phyloP scores from a whole-genome alignment of 768 basidiomycete genomes.

The Tricholoma saponaceum region DNA sequence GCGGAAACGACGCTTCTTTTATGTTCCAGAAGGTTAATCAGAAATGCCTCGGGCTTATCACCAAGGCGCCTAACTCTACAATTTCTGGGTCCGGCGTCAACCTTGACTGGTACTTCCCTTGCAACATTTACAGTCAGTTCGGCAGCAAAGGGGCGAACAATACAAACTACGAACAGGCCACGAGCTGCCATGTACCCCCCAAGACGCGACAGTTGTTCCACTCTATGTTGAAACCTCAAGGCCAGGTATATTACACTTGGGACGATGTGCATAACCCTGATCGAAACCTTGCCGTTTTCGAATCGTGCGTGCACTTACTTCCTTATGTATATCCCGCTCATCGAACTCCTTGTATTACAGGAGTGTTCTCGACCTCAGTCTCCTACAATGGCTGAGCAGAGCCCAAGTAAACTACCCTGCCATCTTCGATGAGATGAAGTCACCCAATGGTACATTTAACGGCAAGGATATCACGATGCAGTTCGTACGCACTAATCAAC shows the following conservation, averaged over 20 bases:
- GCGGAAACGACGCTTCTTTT: conserved; percentile 89
- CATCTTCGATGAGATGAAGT: conserved; percentile 76
- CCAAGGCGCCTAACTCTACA: conserved; percentile 60
- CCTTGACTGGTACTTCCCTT: conserved; percentile 97
- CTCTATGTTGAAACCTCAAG: conserved; percentile 45
- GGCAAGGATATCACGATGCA: conserved; percentile 87
- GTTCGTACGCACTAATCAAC: conserved; percentile 69
- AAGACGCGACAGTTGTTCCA: conserved; percentile 50
- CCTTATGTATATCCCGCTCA: not conserved
- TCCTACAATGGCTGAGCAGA: conserved; percentile 80
- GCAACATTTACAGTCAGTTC: conserved; percentile 82
- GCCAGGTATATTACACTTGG: conserved; percentile 95
- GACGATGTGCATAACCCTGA: conserved; percentile 63
- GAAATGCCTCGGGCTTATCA: conserved; percentile 76
- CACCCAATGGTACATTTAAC: conserved; percentile 66
- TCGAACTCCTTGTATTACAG: conserved; percentile 35
- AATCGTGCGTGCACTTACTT: conserved; percentile 60
- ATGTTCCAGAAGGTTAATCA: conserved; percentile 91
- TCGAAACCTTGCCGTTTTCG: conserved; percentile 90
- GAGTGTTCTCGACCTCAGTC: conserved; percentile 80
- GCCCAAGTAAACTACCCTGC: conserved; percentile 80
- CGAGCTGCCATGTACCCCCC: conserved; percentile 69
- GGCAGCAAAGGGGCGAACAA: conserved; percentile 58
- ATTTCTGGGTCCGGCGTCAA: conserved; percentile 60
- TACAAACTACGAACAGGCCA: conserved; percentile 59